Base-by-base conservation (phyloP, 2,329 filamentous ascomycete species). In the Tothia fuscella region DNA sequence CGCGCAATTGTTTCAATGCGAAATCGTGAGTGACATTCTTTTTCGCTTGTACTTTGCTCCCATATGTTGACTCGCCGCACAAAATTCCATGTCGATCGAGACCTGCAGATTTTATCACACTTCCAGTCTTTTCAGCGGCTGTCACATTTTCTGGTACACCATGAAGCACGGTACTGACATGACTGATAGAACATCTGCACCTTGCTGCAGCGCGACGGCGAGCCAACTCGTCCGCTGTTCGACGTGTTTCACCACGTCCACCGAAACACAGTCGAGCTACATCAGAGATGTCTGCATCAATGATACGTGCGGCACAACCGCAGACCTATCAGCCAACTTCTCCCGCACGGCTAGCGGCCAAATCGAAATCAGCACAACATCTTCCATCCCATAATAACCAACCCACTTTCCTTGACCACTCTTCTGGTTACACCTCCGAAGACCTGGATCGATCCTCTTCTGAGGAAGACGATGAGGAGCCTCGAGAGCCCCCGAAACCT, bases 1-100 rank as follows among this genome's bases (percentile, higher is more conserved):
- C 74, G 78, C 53, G 76, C 78, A 28, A 76, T 88, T 28, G 72
- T 37, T 71, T 71, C 51, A 73, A 75, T 89, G 64, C 69, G 76
- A 17, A 43, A 37, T 37, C 43, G 32, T 44, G 38, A 38, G 42
- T 41, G 16, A 28, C 5, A 21, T 31, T 16, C 29, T 38, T 43
- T n/a, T n/a, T n/a, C n/a, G n/a, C n/a, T n/a, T n/a, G n/a, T n/a
- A n/a, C n/a, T n/a, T n/a, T n/a, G n/a, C n/a, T n/a, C n/a, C n/a
- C n/a, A n/a, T n/a, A n/a, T n/a, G n/a, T n/a, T n/a, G n/a, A n/a
- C n/a, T n/a, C n/a, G n/a, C n/a, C n/a, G n/a, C n/a, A n/a, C n/a
- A n/a, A n/a, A n/a, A n/a, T n/a, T n/a, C n/a, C n/a, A n/a, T n/a
- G n/a, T n/a, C n/a, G n/a, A n/a, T n/a, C n/a, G n/a, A n/a, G n/a